Evolutionary conservation across 441 rosid genomes (phyloP).

Genomic region (Viola pubescens): DNA sequence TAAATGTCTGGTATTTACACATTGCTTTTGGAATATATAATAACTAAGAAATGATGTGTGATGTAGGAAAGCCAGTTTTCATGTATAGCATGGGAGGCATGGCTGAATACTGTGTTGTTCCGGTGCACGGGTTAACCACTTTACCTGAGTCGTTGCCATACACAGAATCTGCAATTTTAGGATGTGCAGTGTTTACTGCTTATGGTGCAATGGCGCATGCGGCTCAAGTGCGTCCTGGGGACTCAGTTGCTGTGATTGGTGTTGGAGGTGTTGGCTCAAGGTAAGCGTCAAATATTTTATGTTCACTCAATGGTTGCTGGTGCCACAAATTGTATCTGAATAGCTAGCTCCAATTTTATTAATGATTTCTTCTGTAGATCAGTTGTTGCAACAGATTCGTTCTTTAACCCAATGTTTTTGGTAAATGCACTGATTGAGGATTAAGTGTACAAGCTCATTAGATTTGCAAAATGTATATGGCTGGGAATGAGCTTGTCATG

Average conservation of each 20-base stretch:
- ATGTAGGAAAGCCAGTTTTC: constrained; percentile 75
- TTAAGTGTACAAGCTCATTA: no score
- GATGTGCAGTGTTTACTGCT: constrained; percentile 95
- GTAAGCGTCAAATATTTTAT: constrained; percentile 24
- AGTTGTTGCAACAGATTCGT: no score
- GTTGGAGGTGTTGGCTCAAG: constrained; percentile 97
- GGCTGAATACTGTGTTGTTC: constrained; percentile 90
- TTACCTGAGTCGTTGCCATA: constrained; percentile 76
- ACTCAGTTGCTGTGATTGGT: constrained; percentile 85
- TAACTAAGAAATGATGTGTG: constrained; percentile 10
- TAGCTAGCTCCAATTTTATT: no score
- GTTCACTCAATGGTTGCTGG: not conserved
- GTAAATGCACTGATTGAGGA: no score
- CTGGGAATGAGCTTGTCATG: no score
- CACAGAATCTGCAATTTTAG: constrained; percentile 82
- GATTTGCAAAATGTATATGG: no score
- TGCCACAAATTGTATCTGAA: not conserved
- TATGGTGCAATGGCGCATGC: constrained; percentile 99
- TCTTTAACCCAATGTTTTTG: no score
- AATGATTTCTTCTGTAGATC: no score
- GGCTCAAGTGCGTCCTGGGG: constrained; percentile 84
- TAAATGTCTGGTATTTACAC: not conserved
- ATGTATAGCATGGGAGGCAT: constrained; percentile 99
- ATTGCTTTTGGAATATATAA: constrained; percentile 3
- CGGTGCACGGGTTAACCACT: constrained; percentile 52